These are phyloP conservation scores for Coemansia sp. DNA, from an alignment of 192 early-diverging fungal genomes.

Conservation along the genomic window DNA sequence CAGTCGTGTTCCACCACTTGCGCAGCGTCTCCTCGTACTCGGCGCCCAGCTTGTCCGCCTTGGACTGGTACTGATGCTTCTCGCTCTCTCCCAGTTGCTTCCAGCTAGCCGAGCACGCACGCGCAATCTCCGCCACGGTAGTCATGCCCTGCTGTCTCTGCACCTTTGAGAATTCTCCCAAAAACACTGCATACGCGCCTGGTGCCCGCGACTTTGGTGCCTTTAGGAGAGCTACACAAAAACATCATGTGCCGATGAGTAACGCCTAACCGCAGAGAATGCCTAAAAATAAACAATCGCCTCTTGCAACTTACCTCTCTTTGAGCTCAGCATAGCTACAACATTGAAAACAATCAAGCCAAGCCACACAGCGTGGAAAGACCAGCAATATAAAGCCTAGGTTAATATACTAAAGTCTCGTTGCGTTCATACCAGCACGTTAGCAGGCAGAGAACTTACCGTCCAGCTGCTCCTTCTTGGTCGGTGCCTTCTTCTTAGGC, in stretches of 20 bases:
- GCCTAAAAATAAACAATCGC: not conserved
- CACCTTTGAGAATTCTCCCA: constrained; percentile 1
- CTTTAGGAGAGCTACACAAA: constrained; percentile 18
- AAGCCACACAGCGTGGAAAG: not conserved
- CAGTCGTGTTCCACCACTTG: constrained; percentile 39
- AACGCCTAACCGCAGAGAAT: no score
- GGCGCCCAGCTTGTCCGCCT: not conserved
- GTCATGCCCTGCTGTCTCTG: no score
- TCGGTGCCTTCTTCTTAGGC: constrained; percentile 6
- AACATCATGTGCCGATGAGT: no score
- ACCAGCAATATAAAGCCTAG: no score
- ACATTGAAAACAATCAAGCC: constrained; percentile 1
- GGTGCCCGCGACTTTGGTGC: constrained; percentile 15
- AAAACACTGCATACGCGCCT: constrained; percentile 15
- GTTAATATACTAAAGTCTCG: no score
- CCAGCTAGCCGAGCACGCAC: constrained; percentile 22
- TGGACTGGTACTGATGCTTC: constrained; percentile 13
- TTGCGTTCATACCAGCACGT: no score
- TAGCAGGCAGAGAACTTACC: constrained; percentile 15
- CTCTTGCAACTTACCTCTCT: constrained; percentile 10
- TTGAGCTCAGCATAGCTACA: constrained; percentile 23
- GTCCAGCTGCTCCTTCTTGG: constrained; percentile 30
- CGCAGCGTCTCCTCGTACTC: constrained; percentile 22
- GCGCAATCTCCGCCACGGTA: constrained; percentile 12
- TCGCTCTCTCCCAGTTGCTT: constrained; percentile 11